Evolutionary conservation across 345 rosid species (phyloP).

Genomic region (Sonneratia alba): DNA sequence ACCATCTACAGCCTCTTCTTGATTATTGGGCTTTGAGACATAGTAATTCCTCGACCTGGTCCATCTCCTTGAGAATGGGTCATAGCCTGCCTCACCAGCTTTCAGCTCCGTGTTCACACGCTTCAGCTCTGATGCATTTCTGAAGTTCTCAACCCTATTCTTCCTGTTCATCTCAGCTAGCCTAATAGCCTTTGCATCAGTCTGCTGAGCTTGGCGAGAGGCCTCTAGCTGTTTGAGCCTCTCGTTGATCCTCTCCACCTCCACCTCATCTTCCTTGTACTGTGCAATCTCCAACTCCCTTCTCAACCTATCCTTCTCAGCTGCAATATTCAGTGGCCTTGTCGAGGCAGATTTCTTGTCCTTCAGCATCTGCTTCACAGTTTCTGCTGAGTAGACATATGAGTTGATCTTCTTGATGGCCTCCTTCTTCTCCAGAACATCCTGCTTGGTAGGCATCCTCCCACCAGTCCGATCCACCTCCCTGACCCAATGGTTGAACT

Average conservation of each 20-base stretch:
- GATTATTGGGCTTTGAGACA: constrained; percentile 27
- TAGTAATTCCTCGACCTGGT: constrained; percentile 90
- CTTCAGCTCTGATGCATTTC: constrained; percentile 75
- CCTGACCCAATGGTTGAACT: constrained; percentile 74
- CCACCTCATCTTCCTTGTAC: constrained; percentile 61
- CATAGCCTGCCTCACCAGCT: constrained; percentile 94
- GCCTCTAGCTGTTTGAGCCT: constrained; percentile 80
- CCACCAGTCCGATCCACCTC: constrained; percentile 85
- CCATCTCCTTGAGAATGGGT: constrained; percentile 99
- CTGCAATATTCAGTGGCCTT: constrained; percentile 88
- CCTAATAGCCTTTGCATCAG: constrained; percentile 65
- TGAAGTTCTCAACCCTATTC: constrained; percentile 93
- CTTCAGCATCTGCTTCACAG: constrained; percentile 95
- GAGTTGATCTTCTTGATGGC: constrained; percentile 57
- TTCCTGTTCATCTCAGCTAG: constrained; percentile 94
- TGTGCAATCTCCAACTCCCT: constrained; percentile 72
- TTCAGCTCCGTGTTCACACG: constrained; percentile 47
- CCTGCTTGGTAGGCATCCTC: constrained; percentile 75
- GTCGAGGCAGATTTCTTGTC: constrained; percentile 82
- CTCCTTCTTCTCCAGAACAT: constrained; percentile 76
- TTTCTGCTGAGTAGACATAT: constrained; percentile 84
- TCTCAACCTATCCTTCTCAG: constrained; percentile 90
- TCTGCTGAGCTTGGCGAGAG: constrained; percentile 50
- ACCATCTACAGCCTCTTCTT: constrained; percentile 16
- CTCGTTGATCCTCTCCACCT: constrained; percentile 60